Evolutionary conservation across 495 filamentous ascomycete species (phyloP), one percentile per base, ranked within the genome.

Genomic region (Penicillium canariense): DNA sequence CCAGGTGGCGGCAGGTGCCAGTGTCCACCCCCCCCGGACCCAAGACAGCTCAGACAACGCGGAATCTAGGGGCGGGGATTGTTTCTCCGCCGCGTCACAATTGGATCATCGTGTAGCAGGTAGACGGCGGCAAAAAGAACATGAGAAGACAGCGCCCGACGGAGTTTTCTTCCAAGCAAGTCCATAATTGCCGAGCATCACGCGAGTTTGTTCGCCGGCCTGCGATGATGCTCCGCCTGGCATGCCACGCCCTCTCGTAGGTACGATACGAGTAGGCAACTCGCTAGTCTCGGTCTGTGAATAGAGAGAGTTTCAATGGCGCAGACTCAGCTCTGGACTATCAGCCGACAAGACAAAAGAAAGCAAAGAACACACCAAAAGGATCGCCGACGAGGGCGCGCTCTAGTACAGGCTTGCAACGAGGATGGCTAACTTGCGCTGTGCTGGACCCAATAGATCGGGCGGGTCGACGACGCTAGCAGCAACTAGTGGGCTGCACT

Each of bases 401-500:
- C 38, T 20, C 38, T 25, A 42, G 38, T 17, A 52, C 34, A 36
- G 49, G 50, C 32, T 26, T 43, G 20, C 48, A 11, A 42, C 38
- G 22, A n/a, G n/a, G n/a, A 42, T 12, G 20, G 20, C 10, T 22
- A 25, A 23, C 18, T 9, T 18, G 10, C 38, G 46, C 27, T 55
- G 46, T 42, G 46, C 12, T 52, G 52, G 60, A 45, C 25, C 55
- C 53, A 60, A 60, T 57, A 14, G 57, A 52, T 55, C 56, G 49
- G 35, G 12, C 27, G 30, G 35, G 40, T n/a, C 51, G 14, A 39
- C 8, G 15, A 23, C 27, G 25, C 43, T 46, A 30, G 43, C 43
- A 6, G 25, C 28, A 32, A 25, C 52, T 62, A 62, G 59, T 52
- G 59, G 62, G 25, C 27, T 56, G 48, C 55, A 42, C 62, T 62